phyloP scores from a whole-genome alignment of 805 yeast genomes.

The Zygoascus ofunaensis region DNA sequence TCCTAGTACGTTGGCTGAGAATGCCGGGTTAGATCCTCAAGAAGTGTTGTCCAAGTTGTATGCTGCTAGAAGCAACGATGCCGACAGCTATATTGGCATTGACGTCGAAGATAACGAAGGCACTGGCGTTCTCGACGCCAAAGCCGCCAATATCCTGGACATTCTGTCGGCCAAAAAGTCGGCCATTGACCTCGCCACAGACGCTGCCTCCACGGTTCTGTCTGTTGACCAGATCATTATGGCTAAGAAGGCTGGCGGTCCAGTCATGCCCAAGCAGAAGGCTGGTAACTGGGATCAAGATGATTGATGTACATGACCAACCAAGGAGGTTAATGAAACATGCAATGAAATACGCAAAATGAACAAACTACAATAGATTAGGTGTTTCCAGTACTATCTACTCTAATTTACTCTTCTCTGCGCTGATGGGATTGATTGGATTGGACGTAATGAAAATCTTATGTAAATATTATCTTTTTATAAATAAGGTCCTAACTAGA shows the following conservation, averaged over 20 bases:
- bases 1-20: conserved; percentile 88
- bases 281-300: conserved; percentile 97
- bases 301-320: conserved; percentile 38
- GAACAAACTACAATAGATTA: too few relatives aligned
- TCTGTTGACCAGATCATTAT: conserved; percentile 95
- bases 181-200: conserved; percentile 90
- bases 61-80: conserved; percentile 67
- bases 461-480: too few relatives aligned
- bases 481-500: too few relatives aligned
- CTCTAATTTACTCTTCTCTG: neutral
- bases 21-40: conserved; percentile 84
- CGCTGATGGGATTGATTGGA: too few relatives aligned
- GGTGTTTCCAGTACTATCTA: too few relatives aligned
- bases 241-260: conserved; percentile 99
- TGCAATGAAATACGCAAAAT: too few relatives aligned
- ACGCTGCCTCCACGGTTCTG: conserved; percentile 83
- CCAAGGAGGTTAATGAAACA: too few relatives aligned
- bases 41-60: conserved; percentile 84
- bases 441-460: too few relatives aligned
- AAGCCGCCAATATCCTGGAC: conserved; percentile 64
- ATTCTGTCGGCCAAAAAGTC: conserved; percentile 69
- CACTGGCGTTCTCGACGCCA: conserved; percentile 62
- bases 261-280: conserved; percentile 76
- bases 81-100: conserved; percentile 40
- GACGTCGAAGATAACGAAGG: conserved; percentile 55